Conservation (phyloP, 257 asterid genomes). For the Solanum tacnaense region DNA sequence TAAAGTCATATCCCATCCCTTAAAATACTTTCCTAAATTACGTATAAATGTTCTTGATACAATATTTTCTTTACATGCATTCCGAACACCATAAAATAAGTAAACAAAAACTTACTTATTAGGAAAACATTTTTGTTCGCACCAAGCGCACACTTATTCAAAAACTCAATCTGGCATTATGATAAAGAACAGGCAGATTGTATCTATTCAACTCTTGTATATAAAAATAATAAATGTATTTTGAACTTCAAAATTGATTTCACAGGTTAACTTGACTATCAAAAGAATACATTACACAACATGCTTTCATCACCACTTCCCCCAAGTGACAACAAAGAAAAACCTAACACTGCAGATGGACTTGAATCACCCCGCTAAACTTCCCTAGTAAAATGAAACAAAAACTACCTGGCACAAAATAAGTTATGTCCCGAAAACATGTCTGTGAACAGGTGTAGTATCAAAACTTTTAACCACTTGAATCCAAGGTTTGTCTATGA, state of each 20-base stretch:
- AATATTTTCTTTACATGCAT: no score
- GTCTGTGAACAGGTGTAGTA: constrained; percentile 81
- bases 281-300: constrained; percentile 57
- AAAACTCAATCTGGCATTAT: neutral
- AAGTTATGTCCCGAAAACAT: constrained; percentile 66
- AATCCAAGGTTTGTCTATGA: constrained; percentile 89
- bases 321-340: constrained; percentile 5
- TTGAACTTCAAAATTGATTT: constrained; percentile 16
- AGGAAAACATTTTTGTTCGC: no score
- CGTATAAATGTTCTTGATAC: neutral
- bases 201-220: neutral
- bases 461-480: constrained; percentile 64
- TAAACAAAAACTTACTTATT: no score
- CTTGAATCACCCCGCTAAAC: constrained; percentile 19
- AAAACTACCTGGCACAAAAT: constrained; percentile 1
- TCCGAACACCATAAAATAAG: neutral
- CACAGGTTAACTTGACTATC: constrained; percentile 15
- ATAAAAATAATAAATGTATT: neutral
- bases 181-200: neutral
- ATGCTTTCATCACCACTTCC: constrained; percentile 13
- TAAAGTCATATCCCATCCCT: neutral
- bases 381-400: constrained; percentile 7
- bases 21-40: neutral
- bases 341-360: constrained; percentile 18
- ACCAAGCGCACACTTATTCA: no score